Evolutionary conservation across 2,329 filamentous ascomycete genomes (phyloP), one percentile per base, ranked within the genome.

Genomic region (Beauveria sp.): DNA sequence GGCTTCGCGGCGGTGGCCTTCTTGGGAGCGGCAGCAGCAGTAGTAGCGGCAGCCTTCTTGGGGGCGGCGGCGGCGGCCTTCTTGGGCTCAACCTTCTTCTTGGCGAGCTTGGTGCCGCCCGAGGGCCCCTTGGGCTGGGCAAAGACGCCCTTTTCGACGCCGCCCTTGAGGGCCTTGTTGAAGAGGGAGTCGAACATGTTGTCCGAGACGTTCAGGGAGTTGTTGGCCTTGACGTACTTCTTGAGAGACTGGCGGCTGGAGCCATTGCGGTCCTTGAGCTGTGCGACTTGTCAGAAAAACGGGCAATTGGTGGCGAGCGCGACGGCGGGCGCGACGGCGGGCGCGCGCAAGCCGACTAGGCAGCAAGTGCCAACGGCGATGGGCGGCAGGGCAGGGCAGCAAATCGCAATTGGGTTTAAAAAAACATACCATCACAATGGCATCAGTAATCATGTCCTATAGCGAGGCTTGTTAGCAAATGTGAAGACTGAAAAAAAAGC

Each of bases 61-160:
- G 71, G 70, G 53, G 69, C 64, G 48, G 68, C 69, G 55, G 69
- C 63, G 49, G 68, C 69, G 46, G 66, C 68, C 67, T 72, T 72
- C 73, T 77, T 77, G 58, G 74, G 68, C 67, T 75, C 74, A 24
- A 71, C 69, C 67, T 81, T 76, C 81, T 91, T 92, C 87, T 93
- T 93, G 64, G 88, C 89, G 64, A 96, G 88, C 88, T 96, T 96
- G 77, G 95, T 91, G 68, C 91, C 89, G 64, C 92, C 92, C 66
- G 92, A 96, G 64, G 91, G 83, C 70, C 91, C 92, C 86, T 96
- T 96, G 72, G 92, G 93, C 75, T 93, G 91, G 72, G 87, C 83
- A 74, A 96, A 96, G 70, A 90, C 83, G 65, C 90, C 90, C 82
- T 89, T 92, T 71, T 96, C 90, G 69, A 93, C 91, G 75, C 92